Evolutionary conservation across 2,329 filamentous ascomycete species (phyloP), one percentile per base, ranked within the genome.

Genomic region (Alternaria solani): DNA sequence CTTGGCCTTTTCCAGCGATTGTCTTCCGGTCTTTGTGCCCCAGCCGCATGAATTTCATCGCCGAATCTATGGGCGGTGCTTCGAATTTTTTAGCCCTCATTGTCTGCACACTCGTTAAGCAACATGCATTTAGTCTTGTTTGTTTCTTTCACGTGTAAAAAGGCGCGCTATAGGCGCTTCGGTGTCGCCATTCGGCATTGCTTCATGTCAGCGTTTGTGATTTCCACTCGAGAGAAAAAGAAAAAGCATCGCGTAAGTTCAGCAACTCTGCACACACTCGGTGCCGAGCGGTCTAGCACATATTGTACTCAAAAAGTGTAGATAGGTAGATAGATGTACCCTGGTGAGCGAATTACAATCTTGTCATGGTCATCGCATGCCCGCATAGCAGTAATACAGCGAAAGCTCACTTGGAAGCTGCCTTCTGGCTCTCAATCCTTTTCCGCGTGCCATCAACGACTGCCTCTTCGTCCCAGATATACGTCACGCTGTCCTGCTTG

Each of bases 401-500:
- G 32, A 14, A 5, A 41, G 46, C 59, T 65, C 55, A 69, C 60
- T 70, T 68, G 2, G 62, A 49, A 26, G 61, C 60, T 34, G 57
- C 54, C 61, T 73, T 77, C 42, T 75, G 8, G 25, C 64, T 68
- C 44, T 64, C 71, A 20, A 78, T 55, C 54, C 54, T 73, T 57
- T 66, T 66, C 43, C 56, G 60, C 9, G 64, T 74, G 4, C 44
- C 58, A 9, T 55, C 25, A 16, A 78, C n/a, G 2, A 69, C 55
- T 2, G 20, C 46, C 43, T 72, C 67, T 61, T 78, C 76, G 38
- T 79, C 61, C 68, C 68, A 79, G 39, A 78, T 72, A 34, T 74
- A 75, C 7, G 82, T 87, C 16, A 94, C 90, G 66, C 88, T 93
- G 16, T 88, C 86, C 57, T 91, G 85, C 59, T 81, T 81, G 5